Percentiles rank a stretch among this genome's conserved stretches.
Evolutionary conservation across 441 rosid genomes (phyloP).

Genomic region (Bruguiera hainesii): DNA sequence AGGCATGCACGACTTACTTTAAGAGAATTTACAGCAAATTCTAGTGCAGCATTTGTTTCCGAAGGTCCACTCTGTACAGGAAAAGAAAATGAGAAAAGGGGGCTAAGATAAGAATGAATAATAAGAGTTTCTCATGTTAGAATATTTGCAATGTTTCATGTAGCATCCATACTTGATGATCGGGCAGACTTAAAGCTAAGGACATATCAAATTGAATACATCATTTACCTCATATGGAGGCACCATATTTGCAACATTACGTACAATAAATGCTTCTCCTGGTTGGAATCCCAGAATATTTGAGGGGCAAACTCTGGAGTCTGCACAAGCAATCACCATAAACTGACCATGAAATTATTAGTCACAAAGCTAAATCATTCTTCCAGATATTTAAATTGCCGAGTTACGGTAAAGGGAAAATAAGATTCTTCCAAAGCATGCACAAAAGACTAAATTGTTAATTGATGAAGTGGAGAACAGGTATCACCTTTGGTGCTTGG

Average conservation of each 20-base stretch:
- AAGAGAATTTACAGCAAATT: conserved; percentile 82
- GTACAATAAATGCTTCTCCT: conserved; percentile 90
- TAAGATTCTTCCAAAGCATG: neutral
- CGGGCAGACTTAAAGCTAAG: neutral
- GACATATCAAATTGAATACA: conserved; percentile 7
- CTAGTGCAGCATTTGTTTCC: conserved; percentile 89
- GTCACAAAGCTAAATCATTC: conserved; percentile 12
- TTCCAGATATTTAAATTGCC: conserved; percentile 5
- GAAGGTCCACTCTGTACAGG: conserved; percentile 70
- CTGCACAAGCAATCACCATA: conserved; percentile 95
- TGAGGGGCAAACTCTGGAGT: conserved; percentile 97
- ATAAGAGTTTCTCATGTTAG: conserved; percentile 1
- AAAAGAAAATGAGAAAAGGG: conserved; percentile 7
- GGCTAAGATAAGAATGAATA: neutral
- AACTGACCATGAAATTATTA: conserved; percentile 58
- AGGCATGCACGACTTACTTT: conserved; percentile 42
- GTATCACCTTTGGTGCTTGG: conserved; percentile 83
- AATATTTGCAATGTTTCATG: neutral
- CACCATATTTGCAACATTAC: conserved; percentile 88
- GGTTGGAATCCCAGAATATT: conserved; percentile 86
- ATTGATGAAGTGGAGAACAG: conserved; percentile 7
- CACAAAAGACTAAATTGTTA: conserved; percentile 1
- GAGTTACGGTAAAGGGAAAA: conserved; percentile 10
- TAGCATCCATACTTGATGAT: neutral
- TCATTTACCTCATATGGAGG: conserved; percentile 68